Conservation (phyloP, 2,329 filamentous ascomycete genomes). For the Pseudohalonectria lignicola region DNA sequence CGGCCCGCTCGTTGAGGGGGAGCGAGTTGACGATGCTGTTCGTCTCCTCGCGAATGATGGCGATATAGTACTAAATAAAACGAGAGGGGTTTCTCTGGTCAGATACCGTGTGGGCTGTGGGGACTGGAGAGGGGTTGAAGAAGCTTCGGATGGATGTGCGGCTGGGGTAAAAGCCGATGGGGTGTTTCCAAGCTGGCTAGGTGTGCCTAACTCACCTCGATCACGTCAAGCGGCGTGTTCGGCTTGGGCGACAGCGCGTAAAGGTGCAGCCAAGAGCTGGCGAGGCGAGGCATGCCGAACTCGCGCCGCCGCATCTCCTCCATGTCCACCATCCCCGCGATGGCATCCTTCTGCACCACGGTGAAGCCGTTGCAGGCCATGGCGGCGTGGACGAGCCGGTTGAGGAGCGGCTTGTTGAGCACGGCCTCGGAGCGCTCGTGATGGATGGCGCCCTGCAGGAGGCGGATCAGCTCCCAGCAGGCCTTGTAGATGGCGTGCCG, state of each 20-base stretch:
- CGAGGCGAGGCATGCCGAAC: constrained; percentile 35
- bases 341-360: constrained; percentile 47
- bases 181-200: too few relatives aligned
- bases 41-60: constrained; percentile 41
- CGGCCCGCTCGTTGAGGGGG: constrained; percentile 27
- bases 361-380: constrained; percentile 52
- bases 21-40: constrained; percentile 25
- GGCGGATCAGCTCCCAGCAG: constrained; percentile 33
- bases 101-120: background rate
- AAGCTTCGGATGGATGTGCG: too few relatives aligned
- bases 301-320: constrained; percentile 20
- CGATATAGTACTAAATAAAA: constrained; percentile 42
- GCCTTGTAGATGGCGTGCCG: constrained; percentile 41
- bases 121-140: too few relatives aligned
- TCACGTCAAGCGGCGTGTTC: constrained; percentile 35
- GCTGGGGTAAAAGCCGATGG: too few relatives aligned
- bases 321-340: constrained; percentile 32
- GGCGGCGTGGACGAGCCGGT: constrained; percentile 38
- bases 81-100: background rate
- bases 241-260: constrained; percentile 40
- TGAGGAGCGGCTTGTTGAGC: constrained; percentile 40
- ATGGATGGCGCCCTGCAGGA: constrained; percentile 31
- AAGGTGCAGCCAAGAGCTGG: constrained; percentile 38
- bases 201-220: constrained; percentile 33
- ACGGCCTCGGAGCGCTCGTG: constrained; percentile 26